Conservation (phyloP, 805 yeast species). For the Candida khao-thaluensis region DNA sequence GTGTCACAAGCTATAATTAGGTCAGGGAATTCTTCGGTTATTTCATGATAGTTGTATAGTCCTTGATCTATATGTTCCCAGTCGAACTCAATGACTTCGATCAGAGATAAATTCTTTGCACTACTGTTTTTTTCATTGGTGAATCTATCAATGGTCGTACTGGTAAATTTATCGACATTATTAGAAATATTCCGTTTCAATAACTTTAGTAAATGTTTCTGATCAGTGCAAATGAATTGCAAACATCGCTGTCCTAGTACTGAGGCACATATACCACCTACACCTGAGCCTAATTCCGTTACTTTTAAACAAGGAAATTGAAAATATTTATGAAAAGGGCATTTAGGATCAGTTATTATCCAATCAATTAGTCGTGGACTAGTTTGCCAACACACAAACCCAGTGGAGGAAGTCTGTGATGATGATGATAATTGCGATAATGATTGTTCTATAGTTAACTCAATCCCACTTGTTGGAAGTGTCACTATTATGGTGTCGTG, state of each 20-base stretch:
- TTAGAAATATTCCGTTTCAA: slow-evolving; percentile 44
- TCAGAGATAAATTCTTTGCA: slow-evolving; percentile 13
- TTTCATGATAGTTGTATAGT: slow-evolving; percentile 17
- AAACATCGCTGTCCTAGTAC: slow-evolving; percentile 31
- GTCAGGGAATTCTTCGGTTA: slow-evolving; percentile 33
- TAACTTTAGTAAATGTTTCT: slow-evolving; percentile 51
- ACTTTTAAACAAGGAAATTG: slow-evolving; percentile 19
- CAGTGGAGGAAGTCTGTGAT: slow-evolving; percentile 42
- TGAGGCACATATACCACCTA: slow-evolving; percentile 49
- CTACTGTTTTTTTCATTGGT: no score
- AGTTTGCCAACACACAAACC: slow-evolving; percentile 62
- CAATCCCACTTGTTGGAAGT: slow-evolving; percentile 22
- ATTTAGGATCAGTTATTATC: slow-evolving; percentile 34
- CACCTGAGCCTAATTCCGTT: slow-evolving; percentile 65
- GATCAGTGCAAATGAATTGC: slow-evolving; percentile 58
- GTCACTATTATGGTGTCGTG: slow-evolving; percentile 22
- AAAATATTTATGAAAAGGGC: slow-evolving; percentile 25
- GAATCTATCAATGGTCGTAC: slow-evolving; percentile 3
- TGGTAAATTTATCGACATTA: slow-evolving; percentile 25
- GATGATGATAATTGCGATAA: slow-evolving; percentile 32
- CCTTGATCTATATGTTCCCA: slow-evolving; percentile 56
- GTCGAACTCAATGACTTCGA: slow-evolving; percentile 55
- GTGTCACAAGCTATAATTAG: slow-evolving; percentile 63
- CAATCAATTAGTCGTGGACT: slow-evolving; percentile 52
- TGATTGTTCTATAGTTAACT: slow-evolving; percentile 33